A percentile compares a stretch with the other conserved stretches of the same genome.
These are phyloP conservation scores for Neolentinus lepideus DNA, from an alignment of 1,284 basidiomycete species.

Conservation along the genomic window DNA sequence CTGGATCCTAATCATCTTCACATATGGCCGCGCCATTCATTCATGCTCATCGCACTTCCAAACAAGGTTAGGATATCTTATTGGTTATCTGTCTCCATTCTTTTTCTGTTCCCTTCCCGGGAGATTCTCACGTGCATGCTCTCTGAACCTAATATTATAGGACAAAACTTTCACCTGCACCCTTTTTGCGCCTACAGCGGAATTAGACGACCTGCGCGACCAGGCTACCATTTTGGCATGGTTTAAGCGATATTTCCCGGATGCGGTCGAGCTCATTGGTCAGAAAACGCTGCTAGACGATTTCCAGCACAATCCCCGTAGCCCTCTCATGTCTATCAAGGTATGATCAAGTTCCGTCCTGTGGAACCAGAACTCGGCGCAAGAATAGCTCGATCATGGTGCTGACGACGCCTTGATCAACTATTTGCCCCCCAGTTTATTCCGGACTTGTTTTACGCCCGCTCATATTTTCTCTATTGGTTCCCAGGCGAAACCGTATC, in stretches of 20 bases:
- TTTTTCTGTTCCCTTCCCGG: constrained; percentile 13
- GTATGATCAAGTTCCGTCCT: constrained; percentile 34
- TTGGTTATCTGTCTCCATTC: constrained; percentile 12
- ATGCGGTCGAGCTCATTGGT: constrained; percentile 81
- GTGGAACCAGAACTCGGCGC: neutral
- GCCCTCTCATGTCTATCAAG: constrained; percentile 87
- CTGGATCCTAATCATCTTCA: constrained; percentile 95
- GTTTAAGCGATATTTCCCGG: constrained; percentile 84
- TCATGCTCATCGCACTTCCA: constrained; percentile 98
- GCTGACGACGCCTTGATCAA: constrained; percentile 1
- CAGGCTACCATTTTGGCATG: constrained; percentile 61
- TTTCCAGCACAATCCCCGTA: constrained; percentile 80
- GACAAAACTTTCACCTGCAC: constrained; percentile 88
- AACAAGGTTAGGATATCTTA: constrained; percentile 64
- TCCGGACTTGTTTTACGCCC: constrained; percentile 9
- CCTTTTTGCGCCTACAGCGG: constrained; percentile 82
- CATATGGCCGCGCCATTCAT: constrained; percentile 97
- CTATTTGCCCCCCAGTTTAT: constrained; percentile 9
- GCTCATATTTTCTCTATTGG: constrained; percentile 4
- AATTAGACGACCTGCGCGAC: constrained; percentile 64
- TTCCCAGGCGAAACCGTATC: constrained; percentile 75
- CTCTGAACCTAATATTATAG: constrained; percentile 29
- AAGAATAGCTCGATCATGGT: constrained; percentile 5
- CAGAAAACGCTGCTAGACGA: constrained; percentile 69
- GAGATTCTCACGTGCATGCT: constrained; percentile 16